A percentile compares a stretch with the other conserved stretches of the same genome.
Evolutionary conservation across 1,139 yeast species (phyloP).

Genomic region (Nadsonia commutata): DNA sequence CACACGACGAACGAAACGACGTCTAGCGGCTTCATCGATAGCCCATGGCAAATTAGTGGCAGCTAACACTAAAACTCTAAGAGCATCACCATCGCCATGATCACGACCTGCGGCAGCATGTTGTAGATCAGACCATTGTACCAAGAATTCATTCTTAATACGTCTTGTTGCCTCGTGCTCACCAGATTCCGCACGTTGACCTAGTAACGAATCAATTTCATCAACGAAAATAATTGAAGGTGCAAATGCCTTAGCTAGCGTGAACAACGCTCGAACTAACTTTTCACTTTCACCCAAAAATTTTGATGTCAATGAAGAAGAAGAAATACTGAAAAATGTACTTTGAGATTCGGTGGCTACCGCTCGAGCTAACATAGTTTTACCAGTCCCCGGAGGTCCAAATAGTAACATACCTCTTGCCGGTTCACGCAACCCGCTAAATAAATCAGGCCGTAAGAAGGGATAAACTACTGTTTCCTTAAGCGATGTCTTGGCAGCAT

Average conservation of each 20-base stretch:
- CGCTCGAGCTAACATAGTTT: slow-evolving; percentile 94
- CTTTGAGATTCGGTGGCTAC: slow-evolving; percentile 95
- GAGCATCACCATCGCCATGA: slow-evolving; percentile 34
- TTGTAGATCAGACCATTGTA: slow-evolving; percentile 91
- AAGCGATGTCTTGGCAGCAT: slow-evolving; percentile 72
- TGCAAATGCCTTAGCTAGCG: slow-evolving; percentile 70
- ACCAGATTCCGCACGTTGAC: slow-evolving; percentile 67
- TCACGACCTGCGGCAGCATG: slow-evolving; percentile 77
- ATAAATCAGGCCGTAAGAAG: slow-evolving; percentile 82
- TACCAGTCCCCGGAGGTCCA: slow-evolving; percentile 99
- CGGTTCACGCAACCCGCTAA: slow-evolving; percentile 85
- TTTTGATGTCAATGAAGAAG: slow-evolving; percentile 85
- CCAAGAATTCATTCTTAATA: slow-evolving; percentile 84
- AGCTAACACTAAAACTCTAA: slow-evolving; percentile 78
- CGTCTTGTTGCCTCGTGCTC: slow-evolving; percentile 88
- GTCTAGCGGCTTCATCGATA: slow-evolving; percentile 93
- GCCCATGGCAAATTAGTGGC: slow-evolving; percentile 98
- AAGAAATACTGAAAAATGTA: slow-evolving; percentile 84
- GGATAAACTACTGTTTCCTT: slow-evolving; percentile 97
- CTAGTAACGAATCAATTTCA: slow-evolving; percentile 84
- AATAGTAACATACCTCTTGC: slow-evolving; percentile 90
- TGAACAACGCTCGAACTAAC: slow-evolving; percentile 76
- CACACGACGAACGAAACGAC: slow-evolving; percentile 85
- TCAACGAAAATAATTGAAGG: slow-evolving; percentile 94
- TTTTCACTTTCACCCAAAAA: slow-evolving; percentile 85